These are phyloP conservation scores for Wickerhamiella siamensis DNA, from an alignment of 805 yeast species.

Conservation along the genomic window DNA sequence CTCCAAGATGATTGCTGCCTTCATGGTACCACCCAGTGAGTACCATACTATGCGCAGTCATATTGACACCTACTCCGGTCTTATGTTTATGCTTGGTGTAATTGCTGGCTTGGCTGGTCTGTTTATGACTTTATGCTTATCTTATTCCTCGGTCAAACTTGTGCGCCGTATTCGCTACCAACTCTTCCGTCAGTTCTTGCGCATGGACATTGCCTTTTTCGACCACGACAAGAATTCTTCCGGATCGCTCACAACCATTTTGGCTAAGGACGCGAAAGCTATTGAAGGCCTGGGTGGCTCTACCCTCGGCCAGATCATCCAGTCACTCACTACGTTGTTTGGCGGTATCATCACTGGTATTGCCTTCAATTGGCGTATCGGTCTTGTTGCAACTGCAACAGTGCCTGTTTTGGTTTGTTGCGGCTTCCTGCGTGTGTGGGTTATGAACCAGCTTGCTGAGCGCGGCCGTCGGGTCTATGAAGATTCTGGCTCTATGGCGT, in stretches of 20 bases:
- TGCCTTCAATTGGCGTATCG: slow-evolving; percentile 28
- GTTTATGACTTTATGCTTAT: slow-evolving; percentile 16
- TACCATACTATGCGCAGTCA: slow-evolving; percentile 24
- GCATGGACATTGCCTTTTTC: slow-evolving; percentile 27
- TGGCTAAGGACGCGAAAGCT: slow-evolving; percentile 29
- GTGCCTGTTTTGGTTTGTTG: slow-evolving; percentile 28
- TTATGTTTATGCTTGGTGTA: slow-evolving; percentile 26
- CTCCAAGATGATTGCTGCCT: slow-evolving; percentile 24
- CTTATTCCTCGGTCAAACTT: slow-evolving; percentile 22
- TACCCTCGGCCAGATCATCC: slow-evolving; percentile 28
- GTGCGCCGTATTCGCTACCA: slow-evolving; percentile 24
- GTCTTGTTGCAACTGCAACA: slow-evolving; percentile 28
- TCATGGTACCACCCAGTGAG: slow-evolving; percentile 23
- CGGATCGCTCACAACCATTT: slow-evolving; percentile 26
- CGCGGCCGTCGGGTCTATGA: slow-evolving; percentile 28
- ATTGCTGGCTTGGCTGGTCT: slow-evolving; percentile 19
- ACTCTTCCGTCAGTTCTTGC: slow-evolving; percentile 24
- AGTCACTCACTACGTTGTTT: slow-evolving; percentile 25
- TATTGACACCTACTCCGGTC: slow-evolving; percentile 24
- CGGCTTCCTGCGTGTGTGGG: slow-evolving; percentile 27
- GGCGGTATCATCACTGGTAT: slow-evolving; percentile 29
- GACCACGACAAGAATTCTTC: slow-evolving; percentile 27
- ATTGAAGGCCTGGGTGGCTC: slow-evolving; percentile 30
- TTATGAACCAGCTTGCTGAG: slow-evolving; percentile 24
- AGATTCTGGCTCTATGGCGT: slow-evolving; percentile 28